A percentile compares a stretch with the other conserved stretches of the same genome.
Evolutionary conservation across 164 flowering plant species (phyloP).

Genomic region (Kalanchoe fedtschenkoi): DNA sequence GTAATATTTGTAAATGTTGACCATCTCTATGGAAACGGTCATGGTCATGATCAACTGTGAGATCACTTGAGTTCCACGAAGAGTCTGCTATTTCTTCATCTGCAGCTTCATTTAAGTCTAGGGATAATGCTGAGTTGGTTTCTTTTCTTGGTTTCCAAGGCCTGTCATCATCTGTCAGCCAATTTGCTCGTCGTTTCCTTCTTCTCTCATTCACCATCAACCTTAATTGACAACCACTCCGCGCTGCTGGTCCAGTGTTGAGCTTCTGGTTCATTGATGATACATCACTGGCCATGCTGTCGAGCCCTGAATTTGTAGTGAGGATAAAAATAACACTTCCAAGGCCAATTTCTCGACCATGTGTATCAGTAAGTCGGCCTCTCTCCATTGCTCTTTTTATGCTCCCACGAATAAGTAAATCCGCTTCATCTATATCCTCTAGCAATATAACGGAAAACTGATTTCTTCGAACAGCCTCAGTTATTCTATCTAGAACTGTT

Average conservation of each 20-base stretch:
- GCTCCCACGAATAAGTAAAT: conserved; percentile 55
- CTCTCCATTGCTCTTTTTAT: conserved; percentile 78
- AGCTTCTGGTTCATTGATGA: conserved; percentile 20
- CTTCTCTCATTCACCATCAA: conserved; percentile 29
- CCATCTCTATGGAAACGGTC: conserved; percentile 12
- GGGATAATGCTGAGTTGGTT: conserved; percentile 23
- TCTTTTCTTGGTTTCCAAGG: conserved; percentile 42
- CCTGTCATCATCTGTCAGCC: conserved; percentile 29
- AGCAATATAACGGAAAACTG: conserved; percentile 75
- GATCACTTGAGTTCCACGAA: conserved; percentile 71
- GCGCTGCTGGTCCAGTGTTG: conserved; percentile 32
- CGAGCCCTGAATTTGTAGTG: conserved; percentile 28
- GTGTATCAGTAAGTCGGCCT: conserved; percentile 74
- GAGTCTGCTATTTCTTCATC: conserved; percentile 44
- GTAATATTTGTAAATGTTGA: background rate
- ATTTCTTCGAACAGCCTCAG: conserved; percentile 68
- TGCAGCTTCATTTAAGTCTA: conserved; percentile 22
- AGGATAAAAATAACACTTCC: conserved; percentile 75
- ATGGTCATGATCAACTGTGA: conserved; percentile 63
- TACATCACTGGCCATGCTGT: background rate
- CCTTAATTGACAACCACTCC: conserved; percentile 50
- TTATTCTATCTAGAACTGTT: conserved; percentile 67
- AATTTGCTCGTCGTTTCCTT: conserved; percentile 54
- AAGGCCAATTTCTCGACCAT: conserved; percentile 79
- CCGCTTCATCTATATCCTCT: conserved; percentile 73